These are phyloP conservation scores for Penicillium sp. DNA, from an alignment of 2,329 filamentous ascomycete genomes.

Conservation along the genomic window DNA sequence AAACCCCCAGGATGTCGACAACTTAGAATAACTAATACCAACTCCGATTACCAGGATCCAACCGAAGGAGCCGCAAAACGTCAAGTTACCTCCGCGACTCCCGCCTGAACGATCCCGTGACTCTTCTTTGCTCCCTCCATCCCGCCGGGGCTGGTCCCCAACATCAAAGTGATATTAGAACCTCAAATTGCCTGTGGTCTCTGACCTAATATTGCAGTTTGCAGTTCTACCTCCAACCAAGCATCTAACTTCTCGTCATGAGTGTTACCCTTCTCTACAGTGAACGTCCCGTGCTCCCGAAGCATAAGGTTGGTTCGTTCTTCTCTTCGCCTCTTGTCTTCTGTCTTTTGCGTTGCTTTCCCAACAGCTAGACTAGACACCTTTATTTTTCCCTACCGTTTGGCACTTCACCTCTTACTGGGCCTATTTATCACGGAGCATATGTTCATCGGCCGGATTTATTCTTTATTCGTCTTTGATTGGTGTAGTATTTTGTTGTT, in stretches of 20 bases:
- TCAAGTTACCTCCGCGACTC: slow-evolving; percentile 33
- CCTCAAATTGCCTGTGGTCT: slow-evolving; percentile 12
- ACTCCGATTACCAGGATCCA: slow-evolving; percentile 25
- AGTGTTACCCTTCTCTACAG: slow-evolving; percentile 13
- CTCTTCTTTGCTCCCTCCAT: slow-evolving; percentile 5
- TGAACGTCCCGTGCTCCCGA: slow-evolving; percentile 20
- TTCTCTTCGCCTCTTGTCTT: slow-evolving; percentile 11
- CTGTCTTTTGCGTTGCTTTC: slow-evolving; percentile 18
- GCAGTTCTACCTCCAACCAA: slow-evolving; percentile 16
- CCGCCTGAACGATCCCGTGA: slow-evolving; percentile 30
- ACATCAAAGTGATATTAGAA: slow-evolving; percentile 6
- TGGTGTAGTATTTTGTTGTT: slow-evolving; percentile 13
- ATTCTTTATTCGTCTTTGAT: slow-evolving; percentile 5
- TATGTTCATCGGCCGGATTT: slow-evolving; percentile 7
- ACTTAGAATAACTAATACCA: slow-evolving; percentile 35
- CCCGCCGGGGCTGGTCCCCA: slow-evolving; percentile 34
- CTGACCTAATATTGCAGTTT: slow-evolving; percentile 21
- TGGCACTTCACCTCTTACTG: slow-evolving; percentile 6
- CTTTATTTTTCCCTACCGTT: slow-evolving; percentile 1
- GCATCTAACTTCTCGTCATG: slow-evolving; percentile 7
- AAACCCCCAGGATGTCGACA: slow-evolving; percentile 19
- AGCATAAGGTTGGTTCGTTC: slow-evolving; percentile 39
- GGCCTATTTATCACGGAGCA: slow-evolving; percentile 4
- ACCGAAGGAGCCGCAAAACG: slow-evolving; percentile 35
- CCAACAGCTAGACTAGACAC: slow-evolving; percentile 12